Conservation (phyloP, 2,329 filamentous ascomycete genomes). For the Aspergillus versicolor region DNA sequence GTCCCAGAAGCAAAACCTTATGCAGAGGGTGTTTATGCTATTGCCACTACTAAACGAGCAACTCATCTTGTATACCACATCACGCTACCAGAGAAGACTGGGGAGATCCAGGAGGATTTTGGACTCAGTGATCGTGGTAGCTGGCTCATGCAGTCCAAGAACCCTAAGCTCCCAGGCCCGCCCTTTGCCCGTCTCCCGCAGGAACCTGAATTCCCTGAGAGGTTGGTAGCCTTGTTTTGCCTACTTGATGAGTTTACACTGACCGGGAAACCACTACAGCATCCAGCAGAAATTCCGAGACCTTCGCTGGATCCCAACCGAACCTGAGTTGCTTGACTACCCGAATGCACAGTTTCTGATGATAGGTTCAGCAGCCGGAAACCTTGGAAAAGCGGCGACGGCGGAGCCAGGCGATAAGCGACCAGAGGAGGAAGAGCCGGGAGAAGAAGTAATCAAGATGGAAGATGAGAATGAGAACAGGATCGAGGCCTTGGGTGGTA, state of each 20-base stretch:
- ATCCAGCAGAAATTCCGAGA: conserved; percentile 70
- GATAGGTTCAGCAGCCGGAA: conserved; percentile 58
- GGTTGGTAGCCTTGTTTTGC: conserved; percentile 48
- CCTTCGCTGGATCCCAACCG: conserved; percentile 71
- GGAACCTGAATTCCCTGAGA: conserved; percentile 67
- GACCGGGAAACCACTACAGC: conserved; percentile 36
- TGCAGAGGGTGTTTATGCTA: conserved; percentile 83
- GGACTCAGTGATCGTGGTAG: conserved; percentile 70
- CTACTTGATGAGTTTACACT: background rate
- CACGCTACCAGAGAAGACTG: conserved; percentile 68
- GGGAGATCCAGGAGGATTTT: conserved; percentile 72
- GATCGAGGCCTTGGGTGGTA: conserved; percentile 60
- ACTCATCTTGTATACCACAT: conserved; percentile 79
- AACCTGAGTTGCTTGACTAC: conserved; percentile 73
- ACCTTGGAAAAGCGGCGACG: conserved; percentile 35
- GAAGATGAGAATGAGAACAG: conserved; percentile 72
- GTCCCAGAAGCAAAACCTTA: conserved; percentile 69
- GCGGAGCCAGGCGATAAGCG: conserved; percentile 46
- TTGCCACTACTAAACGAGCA: conserved; percentile 68
- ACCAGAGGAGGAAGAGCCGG: conserved; percentile 60
- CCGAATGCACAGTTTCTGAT: conserved; percentile 74
- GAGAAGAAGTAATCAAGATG: conserved; percentile 71
- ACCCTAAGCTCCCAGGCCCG: conserved; percentile 69
- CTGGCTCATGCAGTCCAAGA: conserved; percentile 78
- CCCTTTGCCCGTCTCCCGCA: conserved; percentile 63